Base-by-base conservation (phyloP, 805 yeast genomes). In the Kodamaea kakaduensis region DNA sequence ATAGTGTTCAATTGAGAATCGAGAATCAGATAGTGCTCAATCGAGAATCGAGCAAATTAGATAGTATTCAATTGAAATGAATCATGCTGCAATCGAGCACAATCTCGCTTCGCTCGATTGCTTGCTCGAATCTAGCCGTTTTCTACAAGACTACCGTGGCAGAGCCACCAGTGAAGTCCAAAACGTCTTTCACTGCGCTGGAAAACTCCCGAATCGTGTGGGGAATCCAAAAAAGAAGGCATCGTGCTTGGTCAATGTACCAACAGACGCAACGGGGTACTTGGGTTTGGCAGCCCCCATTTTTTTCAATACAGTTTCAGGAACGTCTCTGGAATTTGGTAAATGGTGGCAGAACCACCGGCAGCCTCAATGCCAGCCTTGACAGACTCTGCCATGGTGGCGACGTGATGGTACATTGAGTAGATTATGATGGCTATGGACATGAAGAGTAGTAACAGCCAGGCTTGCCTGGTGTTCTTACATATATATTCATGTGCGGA, bases 171-270 rank as follows among this genome's bases (percentile, higher is more conserved):
- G 89, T 80, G 38, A 77, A 59, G 53, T 83, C 75, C 84, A 75
- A 70, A 82, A 85, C 13, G 83, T 67, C 59, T 73, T 74, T 72
- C 81, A 73, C 61, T 86, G 94, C 32, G 86, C 82, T 37, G 95
- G 90, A 61, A 71, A 62, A 57, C 71, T 75, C 61, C 96, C 96
- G 57, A 65, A 87, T 64, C 95, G 78, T 37, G 95, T 83, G 51
- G 95, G 94, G 48, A 84, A 59, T 55, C 96, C 96, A 50, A 87
- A 84, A 46, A 88, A 46, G 66, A 82, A 77, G 30, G 89, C 95
- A 54, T 88, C 95, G 68, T 80, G 83, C 44, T 70, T 64, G 3
- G 62, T 54, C 46, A 87, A 68, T 13, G 77, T 71, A 13, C 75
- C 82, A 7, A 59, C 49, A 10, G 83, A 68, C 34, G 85, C 85